Percentiles rank a stretch among this genome's conserved stretches.
Conservation (phyloP, 352 stramenopile species). For the Phytophthora cajani region DNA sequence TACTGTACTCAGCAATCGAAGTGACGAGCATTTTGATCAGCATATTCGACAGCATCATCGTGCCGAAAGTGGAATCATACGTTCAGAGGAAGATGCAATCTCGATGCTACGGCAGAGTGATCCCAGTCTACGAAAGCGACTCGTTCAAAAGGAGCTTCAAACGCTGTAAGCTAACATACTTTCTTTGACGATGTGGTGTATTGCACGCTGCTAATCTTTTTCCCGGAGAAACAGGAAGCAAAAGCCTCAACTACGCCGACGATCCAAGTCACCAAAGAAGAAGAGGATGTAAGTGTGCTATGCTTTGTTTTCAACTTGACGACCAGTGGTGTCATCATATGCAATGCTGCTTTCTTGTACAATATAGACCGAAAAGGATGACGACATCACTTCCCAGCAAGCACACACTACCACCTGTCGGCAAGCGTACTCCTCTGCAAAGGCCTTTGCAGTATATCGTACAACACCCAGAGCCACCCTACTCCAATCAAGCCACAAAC, state of each 20-base stretch:
- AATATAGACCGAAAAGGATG: slow-evolving; percentile 16
- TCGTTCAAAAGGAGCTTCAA: slow-evolving; percentile 18
- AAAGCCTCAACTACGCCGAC: slow-evolving; percentile 17
- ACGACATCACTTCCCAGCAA: slow-evolving; percentile 17
- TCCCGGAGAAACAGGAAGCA: slow-evolving; percentile 16
- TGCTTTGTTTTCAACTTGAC: background rate
- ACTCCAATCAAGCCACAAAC: slow-evolving; percentile 26
- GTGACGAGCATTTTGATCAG: background rate
- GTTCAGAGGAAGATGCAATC: background rate
- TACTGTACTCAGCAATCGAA: background rate
- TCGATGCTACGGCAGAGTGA: slow-evolving; percentile 11
- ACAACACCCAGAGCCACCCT: slow-evolving; percentile 4
- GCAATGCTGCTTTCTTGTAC: background rate
- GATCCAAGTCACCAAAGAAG: slow-evolving; percentile 28
- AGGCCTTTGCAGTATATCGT: slow-evolving; percentile 34
- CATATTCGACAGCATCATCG: slow-evolving; percentile 5
- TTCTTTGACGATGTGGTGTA: background rate
- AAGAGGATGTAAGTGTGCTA: slow-evolving; percentile 25
- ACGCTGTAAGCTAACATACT: slow-evolving; percentile 26
- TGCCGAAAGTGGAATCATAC: background rate
- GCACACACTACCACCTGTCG: slow-evolving; percentile 34
- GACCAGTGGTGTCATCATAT: background rate
- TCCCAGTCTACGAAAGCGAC: slow-evolving; percentile 4
- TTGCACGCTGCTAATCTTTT: background rate
- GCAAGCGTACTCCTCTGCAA: slow-evolving; percentile 19